Percentiles rank a stretch among this genome's conserved stretches.
These are phyloP conservation scores for Sporobolomyces pararoseus DNA, from an alignment of 768 basidiomycete species.

Conservation along the genomic window DNA sequence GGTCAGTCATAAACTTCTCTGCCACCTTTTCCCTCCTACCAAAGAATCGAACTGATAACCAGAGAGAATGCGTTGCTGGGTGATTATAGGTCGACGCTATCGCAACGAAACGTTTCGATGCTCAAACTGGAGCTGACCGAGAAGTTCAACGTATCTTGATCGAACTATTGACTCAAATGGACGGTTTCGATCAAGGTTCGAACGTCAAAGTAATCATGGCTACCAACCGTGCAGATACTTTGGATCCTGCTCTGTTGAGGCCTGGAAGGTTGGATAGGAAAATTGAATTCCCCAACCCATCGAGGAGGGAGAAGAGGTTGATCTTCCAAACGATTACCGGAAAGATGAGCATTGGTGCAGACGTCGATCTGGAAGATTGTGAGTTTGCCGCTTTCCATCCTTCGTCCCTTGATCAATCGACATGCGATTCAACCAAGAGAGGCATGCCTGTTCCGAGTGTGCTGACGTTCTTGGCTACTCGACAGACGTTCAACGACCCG, in stretches of 20 bases:
- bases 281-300: slow-evolving; percentile 96
- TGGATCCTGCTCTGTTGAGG: slow-evolving; percentile 93
- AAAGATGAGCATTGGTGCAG: slow-evolving; percentile 97
- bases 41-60: no score
- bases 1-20: slow-evolving; percentile 38
- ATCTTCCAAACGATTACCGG: slow-evolving; percentile 96
- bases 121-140: slow-evolving; percentile 96
- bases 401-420: background rate
- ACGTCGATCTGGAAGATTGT: slow-evolving; percentile 99
- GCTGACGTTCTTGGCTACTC: background rate
- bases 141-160: slow-evolving; percentile 98
- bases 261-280: slow-evolving; percentile 97
- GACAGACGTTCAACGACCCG: slow-evolving; percentile 90
- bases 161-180: slow-evolving; percentile 97
- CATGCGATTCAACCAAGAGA: no score
- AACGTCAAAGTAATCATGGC: slow-evolving; percentile 99
- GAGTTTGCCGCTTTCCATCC: slow-evolving; percentile 45
- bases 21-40: background rate
- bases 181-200: slow-evolving; percentile 97
- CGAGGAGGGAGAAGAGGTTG: slow-evolving; percentile 86
- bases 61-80: no score
- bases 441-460: no score
- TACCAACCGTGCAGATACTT: slow-evolving; percentile 94
- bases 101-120: slow-evolving; percentile 98
- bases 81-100: slow-evolving; percentile 86